Conservation (phyloP, 1,284 basidiomycete species). For the Malassezia slooffiae region DNA sequence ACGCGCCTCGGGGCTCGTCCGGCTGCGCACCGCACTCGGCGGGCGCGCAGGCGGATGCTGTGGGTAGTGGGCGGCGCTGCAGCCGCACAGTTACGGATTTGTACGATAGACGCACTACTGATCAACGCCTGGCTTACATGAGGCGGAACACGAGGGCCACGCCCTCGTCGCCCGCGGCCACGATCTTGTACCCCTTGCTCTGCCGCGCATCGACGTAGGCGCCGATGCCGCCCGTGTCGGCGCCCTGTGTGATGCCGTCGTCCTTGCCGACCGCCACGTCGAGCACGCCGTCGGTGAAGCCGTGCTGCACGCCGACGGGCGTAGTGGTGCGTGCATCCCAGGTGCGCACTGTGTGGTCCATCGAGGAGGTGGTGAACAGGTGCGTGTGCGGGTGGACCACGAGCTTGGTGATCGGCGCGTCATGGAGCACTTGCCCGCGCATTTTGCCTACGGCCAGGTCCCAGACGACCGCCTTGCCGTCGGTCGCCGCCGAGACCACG, state of each 20-base stretch:
- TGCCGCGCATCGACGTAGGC: conserved; percentile 24
- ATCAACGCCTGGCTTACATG: conserved; percentile 60
- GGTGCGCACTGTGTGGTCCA: conserved; percentile 72
- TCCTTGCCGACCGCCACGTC: conserved; percentile 56
- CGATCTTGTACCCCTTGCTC: conserved; percentile 37
- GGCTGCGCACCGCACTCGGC: too few species aligned
- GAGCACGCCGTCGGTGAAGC: conserved; percentile 71
- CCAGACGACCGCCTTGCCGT: conserved; percentile 88
- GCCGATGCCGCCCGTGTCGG: conserved; percentile 42
- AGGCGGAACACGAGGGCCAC: conserved; percentile 51
- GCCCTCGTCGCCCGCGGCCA: conserved; percentile 45
- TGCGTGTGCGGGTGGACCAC: conserved; percentile 69
- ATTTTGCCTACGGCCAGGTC: conserved; percentile 60
- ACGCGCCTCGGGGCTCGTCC: too few species aligned
- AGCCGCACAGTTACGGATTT: too few species aligned
- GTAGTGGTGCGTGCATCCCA: conserved; percentile 84
- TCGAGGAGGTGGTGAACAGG: conserved; percentile 55
- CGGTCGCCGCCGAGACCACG: conserved; percentile 78
- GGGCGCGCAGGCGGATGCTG: too few species aligned
- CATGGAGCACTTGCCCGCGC: conserved; percentile 24
- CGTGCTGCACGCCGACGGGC: conserved; percentile 66
- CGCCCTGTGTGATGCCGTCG: conserved; percentile 45
- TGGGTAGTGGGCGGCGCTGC: too few species aligned
- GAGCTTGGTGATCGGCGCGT: conserved; percentile 24
- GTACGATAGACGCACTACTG: too few species aligned